A percentile compares a stretch with the other conserved stretches of the same genome.
Conservation (phyloP, 78 protist genomes). For the Polysphondylium violaceum region DNA sequence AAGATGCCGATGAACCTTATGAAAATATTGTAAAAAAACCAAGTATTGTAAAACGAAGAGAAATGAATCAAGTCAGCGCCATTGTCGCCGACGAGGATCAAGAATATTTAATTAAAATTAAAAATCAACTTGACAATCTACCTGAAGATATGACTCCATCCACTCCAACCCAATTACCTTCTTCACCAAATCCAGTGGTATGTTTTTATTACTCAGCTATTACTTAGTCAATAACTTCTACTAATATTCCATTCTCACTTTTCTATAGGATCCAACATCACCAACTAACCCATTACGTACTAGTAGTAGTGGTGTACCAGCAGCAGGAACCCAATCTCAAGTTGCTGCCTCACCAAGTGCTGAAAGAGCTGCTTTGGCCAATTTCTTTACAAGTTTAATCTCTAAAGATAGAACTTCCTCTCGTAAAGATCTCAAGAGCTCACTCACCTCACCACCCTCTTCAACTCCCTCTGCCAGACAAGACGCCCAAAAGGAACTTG, state of each 20-base stretch:
- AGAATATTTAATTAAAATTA: constrained; percentile 54
- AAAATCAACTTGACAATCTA: constrained; percentile 28
- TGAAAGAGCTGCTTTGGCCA: constrained; percentile 76
- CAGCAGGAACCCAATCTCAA: background rate
- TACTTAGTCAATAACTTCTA: background rate
- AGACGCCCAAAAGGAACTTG: constrained; percentile 72
- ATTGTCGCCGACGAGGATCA: constrained; percentile 65
- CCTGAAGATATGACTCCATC: constrained; percentile 1
- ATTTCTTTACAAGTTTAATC: constrained; percentile 74
- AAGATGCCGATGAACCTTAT: constrained; percentile 67
- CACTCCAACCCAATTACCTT: background rate
- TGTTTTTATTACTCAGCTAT: background rate
- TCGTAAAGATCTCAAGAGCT: constrained; percentile 26
- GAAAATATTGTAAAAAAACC: constrained; percentile 73
- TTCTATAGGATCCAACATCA: too few relatives aligned
- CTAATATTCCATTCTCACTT: constrained; percentile 1
- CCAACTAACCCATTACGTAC: constrained; percentile 17
- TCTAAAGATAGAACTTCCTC: constrained; percentile 54
- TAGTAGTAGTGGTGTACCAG: background rate
- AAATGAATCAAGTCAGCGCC: constrained; percentile 16
- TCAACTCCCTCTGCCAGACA: constrained; percentile 14
- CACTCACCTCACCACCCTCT: constrained; percentile 38
- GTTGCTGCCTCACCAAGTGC: constrained; percentile 30
- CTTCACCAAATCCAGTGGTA: background rate
- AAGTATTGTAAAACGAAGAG: constrained; percentile 67